Evolutionary conservation across 179 eudicot species (phyloP).

Genomic region (Kewa caespitosa): DNA sequence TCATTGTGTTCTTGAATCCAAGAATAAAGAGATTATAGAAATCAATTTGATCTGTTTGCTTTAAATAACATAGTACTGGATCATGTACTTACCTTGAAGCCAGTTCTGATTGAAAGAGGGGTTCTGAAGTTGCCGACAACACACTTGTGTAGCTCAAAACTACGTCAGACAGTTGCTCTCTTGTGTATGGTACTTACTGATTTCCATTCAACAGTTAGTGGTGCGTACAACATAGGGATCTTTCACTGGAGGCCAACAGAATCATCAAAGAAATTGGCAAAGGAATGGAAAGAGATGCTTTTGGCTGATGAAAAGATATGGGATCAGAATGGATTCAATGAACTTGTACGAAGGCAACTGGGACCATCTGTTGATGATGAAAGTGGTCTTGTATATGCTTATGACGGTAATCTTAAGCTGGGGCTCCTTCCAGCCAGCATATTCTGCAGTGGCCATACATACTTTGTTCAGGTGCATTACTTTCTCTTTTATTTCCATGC

Average conservation of each 20-base stretch:
- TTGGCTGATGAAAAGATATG: conserved; percentile 87
- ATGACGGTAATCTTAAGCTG: conserved; percentile 87
- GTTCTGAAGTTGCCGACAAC: too few relatives aligned
- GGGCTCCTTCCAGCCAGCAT: conserved; percentile 94
- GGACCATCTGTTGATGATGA: conserved; percentile 94
- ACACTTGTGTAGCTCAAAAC: too few relatives aligned
- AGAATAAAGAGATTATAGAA: too few relatives aligned
- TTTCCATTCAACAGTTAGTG: conserved; percentile 56
- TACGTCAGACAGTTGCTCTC: background rate
- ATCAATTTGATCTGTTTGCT: too few relatives aligned
- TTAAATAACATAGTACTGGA: background rate
- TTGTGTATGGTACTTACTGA: conserved; percentile 8
- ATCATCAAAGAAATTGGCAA: conserved; percentile 75
- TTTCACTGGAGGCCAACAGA: conserved; percentile 93
- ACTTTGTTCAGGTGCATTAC: conserved; percentile 78
- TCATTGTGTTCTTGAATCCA: too few relatives aligned
- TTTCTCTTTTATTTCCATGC: background rate
- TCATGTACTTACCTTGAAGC: background rate
- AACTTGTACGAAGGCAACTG: conserved; percentile 64
- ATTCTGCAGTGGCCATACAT: conserved; percentile 97
- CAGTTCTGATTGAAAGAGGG: background rate
- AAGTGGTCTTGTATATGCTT: conserved; percentile 88
- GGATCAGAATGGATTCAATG: conserved; percentile 98
- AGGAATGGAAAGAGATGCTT: conserved; percentile 94
- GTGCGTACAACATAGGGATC: conserved; percentile 87